Percentiles rank a stretch among this genome's conserved stretches.
These are phyloP conservation scores for Penicillium occitanis DNA, from an alignment of 2,329 filamentous ascomycete species.

Conservation along the genomic window DNA sequence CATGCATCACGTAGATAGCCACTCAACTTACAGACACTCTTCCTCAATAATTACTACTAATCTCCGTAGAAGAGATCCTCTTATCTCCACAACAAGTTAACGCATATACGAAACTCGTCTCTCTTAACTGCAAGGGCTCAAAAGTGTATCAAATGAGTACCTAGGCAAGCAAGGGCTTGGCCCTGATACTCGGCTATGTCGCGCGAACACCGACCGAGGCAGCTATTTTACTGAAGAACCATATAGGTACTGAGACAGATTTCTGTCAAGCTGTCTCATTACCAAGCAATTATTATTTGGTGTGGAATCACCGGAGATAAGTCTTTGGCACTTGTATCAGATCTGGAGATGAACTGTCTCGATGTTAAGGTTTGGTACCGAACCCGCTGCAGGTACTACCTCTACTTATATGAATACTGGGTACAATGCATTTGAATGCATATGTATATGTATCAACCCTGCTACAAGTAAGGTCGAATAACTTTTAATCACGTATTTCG, in stretches of 20 bases:
- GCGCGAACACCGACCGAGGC: constrained; percentile 1
- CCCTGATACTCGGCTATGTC: not conserved
- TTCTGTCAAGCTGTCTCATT: not conserved
- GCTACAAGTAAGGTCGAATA: constrained; percentile 10
- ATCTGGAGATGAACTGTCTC: not conserved
- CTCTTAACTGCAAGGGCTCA: not conserved
- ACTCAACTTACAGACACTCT: not conserved
- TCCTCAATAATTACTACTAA: not conserved
- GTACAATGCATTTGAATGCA: constrained; percentile 2
- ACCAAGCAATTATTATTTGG: not conserved
- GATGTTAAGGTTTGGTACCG: not conserved
- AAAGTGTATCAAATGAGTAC: not conserved
- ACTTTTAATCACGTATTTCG: not conserved
- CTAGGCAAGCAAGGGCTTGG: constrained; percentile 6
- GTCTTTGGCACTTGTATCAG: not conserved
- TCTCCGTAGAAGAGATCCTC: not conserved
- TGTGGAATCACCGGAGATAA: not conserved
- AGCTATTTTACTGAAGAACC: no score
- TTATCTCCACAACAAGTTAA: not conserved
- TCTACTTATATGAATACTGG: not conserved
- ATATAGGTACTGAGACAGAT: not conserved
- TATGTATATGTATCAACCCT: constrained; percentile 13
- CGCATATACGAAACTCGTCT: not conserved
- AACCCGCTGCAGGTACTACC: not conserved
- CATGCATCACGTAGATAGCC: not conserved